Evolutionary conservation across 1,139 yeast genomes (phyloP).

Genomic region (Pichia sp.): DNA sequence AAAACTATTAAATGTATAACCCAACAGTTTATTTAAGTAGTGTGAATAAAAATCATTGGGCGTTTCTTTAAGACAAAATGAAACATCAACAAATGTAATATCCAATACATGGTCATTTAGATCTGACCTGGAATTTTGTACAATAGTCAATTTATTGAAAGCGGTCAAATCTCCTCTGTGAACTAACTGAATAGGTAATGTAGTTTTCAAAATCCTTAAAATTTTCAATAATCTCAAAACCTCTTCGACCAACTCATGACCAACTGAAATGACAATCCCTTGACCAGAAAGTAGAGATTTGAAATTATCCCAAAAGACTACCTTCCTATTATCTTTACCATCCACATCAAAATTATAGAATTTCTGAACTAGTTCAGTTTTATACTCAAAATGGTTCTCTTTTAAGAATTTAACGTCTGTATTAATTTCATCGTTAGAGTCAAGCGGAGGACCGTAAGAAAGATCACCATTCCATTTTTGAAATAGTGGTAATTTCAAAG

Average conservation of each 20-base stretch:
- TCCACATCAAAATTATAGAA: no score
- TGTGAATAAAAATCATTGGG: constrained; percentile 29
- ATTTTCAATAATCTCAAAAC: constrained; percentile 35
- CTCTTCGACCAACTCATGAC: constrained; percentile 34
- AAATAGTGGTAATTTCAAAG: background rate
- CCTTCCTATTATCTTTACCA: no score
- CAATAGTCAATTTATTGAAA: constrained; percentile 20
- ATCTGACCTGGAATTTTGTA: constrained; percentile 28
- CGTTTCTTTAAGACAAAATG: constrained; percentile 21
- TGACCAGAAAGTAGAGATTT: constrained; percentile 26
- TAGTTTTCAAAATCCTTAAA: constrained; percentile 37
- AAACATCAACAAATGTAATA: constrained; percentile 38
- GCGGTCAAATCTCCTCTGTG: constrained; percentile 33
- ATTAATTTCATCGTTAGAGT: no score
- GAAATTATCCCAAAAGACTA: background rate
- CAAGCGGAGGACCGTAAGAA: background rate
- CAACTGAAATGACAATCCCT: constrained; percentile 45
- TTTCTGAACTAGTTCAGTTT: no score
- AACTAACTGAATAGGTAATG: constrained; percentile 44
- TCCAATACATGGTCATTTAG: constrained; percentile 16
- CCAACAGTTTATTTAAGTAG: constrained; percentile 39
- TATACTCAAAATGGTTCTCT: no score
- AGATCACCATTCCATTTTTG: background rate
- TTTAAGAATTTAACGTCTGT: no score
- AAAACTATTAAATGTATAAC: constrained; percentile 40